phyloP scores from a whole-genome alignment of 2,329 filamentous ascomycete genomes.

The Exophiala dermatitidis region DNA sequence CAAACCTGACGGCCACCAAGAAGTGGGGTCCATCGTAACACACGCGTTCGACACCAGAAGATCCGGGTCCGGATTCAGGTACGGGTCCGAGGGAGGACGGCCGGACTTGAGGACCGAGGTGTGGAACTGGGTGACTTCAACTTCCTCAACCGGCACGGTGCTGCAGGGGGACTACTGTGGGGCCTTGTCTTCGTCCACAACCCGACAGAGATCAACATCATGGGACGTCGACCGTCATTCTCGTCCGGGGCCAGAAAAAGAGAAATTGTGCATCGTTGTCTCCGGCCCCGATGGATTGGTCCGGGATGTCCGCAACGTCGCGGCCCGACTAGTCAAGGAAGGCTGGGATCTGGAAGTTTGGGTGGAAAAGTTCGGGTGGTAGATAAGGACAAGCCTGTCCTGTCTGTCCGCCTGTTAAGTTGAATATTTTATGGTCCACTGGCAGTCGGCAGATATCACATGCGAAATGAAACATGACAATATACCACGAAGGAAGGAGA shows the following conservation, averaged over 20 bases:
- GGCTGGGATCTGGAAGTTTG: constrained; percentile 48
- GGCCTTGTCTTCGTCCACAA: constrained; percentile 21
- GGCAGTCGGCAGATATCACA: no score
- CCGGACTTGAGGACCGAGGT: constrained; percentile 25
- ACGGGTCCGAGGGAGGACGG: constrained; percentile 10
- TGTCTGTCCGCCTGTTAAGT: no score
- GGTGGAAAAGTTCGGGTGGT: constrained; percentile 66
- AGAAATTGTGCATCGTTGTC: constrained; percentile 47
- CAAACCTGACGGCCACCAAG: constrained; percentile 1
- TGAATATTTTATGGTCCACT: no score
- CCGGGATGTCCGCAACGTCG: constrained; percentile 52
- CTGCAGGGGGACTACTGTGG: background rate
- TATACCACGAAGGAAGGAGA: no score
- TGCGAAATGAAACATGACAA: no score
- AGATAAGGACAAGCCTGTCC: background rate
- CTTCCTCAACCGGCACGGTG: constrained; percentile 4
- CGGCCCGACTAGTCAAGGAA: constrained; percentile 42
- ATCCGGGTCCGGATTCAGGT: background rate
- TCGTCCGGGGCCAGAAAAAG: constrained; percentile 2
- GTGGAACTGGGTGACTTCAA: constrained; percentile 32
- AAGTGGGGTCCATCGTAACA: constrained; percentile 18
- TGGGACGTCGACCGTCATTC: no score
- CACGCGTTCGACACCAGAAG: constrained; percentile 22
- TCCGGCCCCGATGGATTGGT: constrained; percentile 59
- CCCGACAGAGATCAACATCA: background rate